Conservation (phyloP, 352 stramenopile genomes). For the Lagenidium sp. region DNA sequence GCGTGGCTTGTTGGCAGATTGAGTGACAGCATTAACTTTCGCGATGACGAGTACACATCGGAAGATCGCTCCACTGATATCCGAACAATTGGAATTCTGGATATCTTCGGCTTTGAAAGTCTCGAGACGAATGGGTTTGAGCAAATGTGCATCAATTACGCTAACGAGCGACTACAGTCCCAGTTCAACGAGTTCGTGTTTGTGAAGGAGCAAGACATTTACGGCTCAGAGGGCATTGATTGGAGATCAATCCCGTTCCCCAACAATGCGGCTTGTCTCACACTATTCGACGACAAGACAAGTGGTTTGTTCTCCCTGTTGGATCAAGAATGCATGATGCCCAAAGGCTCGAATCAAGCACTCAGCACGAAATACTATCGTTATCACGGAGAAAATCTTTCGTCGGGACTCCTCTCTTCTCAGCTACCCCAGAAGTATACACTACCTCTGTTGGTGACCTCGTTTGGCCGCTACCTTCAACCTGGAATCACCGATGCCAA, state of each 20-base stretch:
- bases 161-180: conserved; percentile 74
- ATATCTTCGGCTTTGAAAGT: conserved; percentile 88
- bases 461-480: conserved; percentile 57
- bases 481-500: conserved; percentile 5
- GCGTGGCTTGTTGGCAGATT: conserved; percentile 89
- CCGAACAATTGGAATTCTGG: conserved; percentile 76
- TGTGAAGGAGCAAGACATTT: conserved; percentile 77
- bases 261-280: conserved; percentile 72
- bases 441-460: conserved; percentile 48
- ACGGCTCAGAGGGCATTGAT: conserved; percentile 79
- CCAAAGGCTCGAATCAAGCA: conserved; percentile 74
- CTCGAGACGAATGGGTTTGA: conserved; percentile 79
- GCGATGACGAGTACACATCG: conserved; percentile 23
- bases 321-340: conserved; percentile 80
- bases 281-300: conserved; percentile 75
- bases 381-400: conserved; percentile 37
- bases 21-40: conserved; percentile 77
- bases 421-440: conserved; percentile 35
- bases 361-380: conserved; percentile 78
- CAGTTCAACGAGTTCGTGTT: conserved; percentile 90
- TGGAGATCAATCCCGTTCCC: conserved; percentile 75
- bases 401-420: conserved; percentile 20
- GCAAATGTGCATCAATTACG: conserved; percentile 85
- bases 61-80: conserved; percentile 37
- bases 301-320: conserved; percentile 74